Conservation (phyloP, 306 rosid species). For the Phaseolus lunatus region DNA sequence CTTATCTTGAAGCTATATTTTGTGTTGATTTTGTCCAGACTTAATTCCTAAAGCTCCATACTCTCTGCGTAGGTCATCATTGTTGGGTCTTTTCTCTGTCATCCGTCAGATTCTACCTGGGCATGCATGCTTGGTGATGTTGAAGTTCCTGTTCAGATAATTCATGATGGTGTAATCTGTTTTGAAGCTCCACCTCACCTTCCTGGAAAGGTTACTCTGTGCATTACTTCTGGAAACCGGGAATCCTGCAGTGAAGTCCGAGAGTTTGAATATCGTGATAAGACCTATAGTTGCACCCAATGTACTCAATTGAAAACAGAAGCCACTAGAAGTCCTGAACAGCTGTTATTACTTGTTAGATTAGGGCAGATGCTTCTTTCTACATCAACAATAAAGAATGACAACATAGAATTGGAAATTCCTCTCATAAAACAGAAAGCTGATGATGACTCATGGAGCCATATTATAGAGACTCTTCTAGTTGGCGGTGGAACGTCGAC, state of each 20-base stretch:
- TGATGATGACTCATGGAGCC: conserved; percentile 77
- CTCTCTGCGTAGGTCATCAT: conserved; percentile 69
- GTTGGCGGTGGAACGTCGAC: conserved; percentile 75
- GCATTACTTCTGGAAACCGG: conserved; percentile 83
- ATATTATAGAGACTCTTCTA: conserved; percentile 74
- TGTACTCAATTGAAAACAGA: conserved; percentile 55
- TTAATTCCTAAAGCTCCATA: conserved; percentile 41
- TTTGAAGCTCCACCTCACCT: conserved; percentile 86
- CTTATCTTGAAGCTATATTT: conserved; percentile 20
- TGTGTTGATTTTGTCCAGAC: conserved; percentile 16
- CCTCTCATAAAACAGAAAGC: conserved; percentile 56
- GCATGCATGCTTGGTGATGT: conserved; percentile 87
- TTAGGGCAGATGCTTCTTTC: conserved; percentile 80
- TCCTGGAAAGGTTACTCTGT: conserved; percentile 84
- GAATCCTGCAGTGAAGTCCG: conserved; percentile 93
- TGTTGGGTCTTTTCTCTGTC: conserved; percentile 87
- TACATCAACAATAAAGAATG: conserved; percentile 52
- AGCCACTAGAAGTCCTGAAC: conserved; percentile 72
- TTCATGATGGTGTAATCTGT: conserved; percentile 77
- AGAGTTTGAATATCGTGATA: conserved; percentile 75
- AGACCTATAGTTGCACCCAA: conserved; percentile 50
- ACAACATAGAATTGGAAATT: conserved; percentile 53
- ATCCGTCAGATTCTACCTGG: conserved; percentile 80
- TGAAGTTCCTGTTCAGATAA: conserved; percentile 84
- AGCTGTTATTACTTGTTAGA: conserved; percentile 87